Percentiles rank a stretch among this genome's conserved stretches.
Conservation (phyloP, 768 basidiomycete genomes). For the Pluteus cervinus region DNA sequence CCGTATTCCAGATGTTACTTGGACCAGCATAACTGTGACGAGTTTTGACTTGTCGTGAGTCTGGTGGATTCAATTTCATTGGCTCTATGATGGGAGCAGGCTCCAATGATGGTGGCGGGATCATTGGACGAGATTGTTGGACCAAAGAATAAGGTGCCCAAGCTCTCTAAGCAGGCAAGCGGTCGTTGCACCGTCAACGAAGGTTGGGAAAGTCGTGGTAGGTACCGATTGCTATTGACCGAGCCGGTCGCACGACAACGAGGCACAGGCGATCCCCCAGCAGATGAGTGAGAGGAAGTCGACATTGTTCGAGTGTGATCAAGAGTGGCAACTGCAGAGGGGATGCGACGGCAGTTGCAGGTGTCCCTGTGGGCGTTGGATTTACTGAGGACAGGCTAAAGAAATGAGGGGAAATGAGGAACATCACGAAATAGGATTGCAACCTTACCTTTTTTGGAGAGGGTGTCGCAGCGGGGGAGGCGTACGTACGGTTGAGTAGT, state of each 20-base stretch:
- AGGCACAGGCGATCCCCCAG: constrained; percentile 4
- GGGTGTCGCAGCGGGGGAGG: constrained; percentile 33
- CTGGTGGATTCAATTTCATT: constrained; percentile 15
- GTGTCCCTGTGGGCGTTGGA: too few species aligned
- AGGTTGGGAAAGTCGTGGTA: constrained; percentile 1
- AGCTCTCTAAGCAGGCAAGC: constrained; percentile 9
- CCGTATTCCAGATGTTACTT: constrained; percentile 32
- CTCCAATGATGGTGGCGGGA: constrained; percentile 18
- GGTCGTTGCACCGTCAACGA: neutral
- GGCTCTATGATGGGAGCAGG: constrained; percentile 15
- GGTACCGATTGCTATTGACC: constrained; percentile 1
- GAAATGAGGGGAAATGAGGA: neutral
- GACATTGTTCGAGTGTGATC: neutral
- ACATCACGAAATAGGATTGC: neutral
- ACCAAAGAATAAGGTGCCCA: constrained; percentile 68
- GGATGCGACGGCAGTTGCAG: neutral
- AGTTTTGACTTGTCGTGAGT: constrained; percentile 32
- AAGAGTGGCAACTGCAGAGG: constrained; percentile 2
- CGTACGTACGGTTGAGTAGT: constrained; percentile 47
- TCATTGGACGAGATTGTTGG: constrained; percentile 36
- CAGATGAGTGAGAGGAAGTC: constrained; percentile 2
- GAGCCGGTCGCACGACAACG: constrained; percentile 2
- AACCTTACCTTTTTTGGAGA: constrained; percentile 37
- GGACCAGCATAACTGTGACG: constrained; percentile 66
- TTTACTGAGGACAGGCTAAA: too few species aligned